Percentiles rank a stretch among this genome's conserved stretches.
Evolutionary conservation across 2,329 filamentous ascomycete species (phyloP).

Genomic region (Trichoderma simmonsii): DNA sequence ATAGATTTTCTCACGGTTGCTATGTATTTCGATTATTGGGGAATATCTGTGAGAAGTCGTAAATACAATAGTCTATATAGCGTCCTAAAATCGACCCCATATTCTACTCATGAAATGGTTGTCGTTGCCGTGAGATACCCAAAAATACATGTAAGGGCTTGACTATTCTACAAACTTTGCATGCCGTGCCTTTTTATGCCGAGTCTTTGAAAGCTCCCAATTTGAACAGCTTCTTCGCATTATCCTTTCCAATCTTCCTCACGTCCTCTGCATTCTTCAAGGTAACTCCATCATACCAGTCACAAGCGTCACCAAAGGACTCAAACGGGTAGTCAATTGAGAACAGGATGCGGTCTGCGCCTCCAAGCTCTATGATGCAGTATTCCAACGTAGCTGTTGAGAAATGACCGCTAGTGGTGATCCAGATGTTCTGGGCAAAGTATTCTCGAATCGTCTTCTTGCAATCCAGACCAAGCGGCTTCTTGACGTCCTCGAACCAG

Average conservation of each 20-base stretch:
- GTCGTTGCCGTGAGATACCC: neutral
- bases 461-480: slow-evolving; percentile 45
- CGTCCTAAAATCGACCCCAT: no score
- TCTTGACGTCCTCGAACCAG: slow-evolving; percentile 56
- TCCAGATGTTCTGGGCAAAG: slow-evolving; percentile 54
- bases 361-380: slow-evolving; percentile 46
- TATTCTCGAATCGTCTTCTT: slow-evolving; percentile 51
- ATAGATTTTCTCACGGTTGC: neutral
- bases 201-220: slow-evolving; percentile 35
- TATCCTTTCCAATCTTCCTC: slow-evolving; percentile 42
- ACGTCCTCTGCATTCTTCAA: slow-evolving; percentile 36
- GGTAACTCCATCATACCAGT: slow-evolving; percentile 40
- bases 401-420: slow-evolving; percentile 57
- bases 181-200: slow-evolving; percentile 3
- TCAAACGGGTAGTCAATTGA: slow-evolving; percentile 54
- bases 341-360: slow-evolving; percentile 50
- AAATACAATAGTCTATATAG: neutral
- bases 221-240: slow-evolving; percentile 42
- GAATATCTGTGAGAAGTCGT: neutral
- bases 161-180: neutral
- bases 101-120: neutral
- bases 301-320: slow-evolving; percentile 40
- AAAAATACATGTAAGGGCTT: neutral
- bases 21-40: neutral
- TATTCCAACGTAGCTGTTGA: slow-evolving; percentile 51